Evolutionary conservation across 192 early-diverging fungal genomes (phyloP).

Genomic region (Spinellus fusiger): DNA sequence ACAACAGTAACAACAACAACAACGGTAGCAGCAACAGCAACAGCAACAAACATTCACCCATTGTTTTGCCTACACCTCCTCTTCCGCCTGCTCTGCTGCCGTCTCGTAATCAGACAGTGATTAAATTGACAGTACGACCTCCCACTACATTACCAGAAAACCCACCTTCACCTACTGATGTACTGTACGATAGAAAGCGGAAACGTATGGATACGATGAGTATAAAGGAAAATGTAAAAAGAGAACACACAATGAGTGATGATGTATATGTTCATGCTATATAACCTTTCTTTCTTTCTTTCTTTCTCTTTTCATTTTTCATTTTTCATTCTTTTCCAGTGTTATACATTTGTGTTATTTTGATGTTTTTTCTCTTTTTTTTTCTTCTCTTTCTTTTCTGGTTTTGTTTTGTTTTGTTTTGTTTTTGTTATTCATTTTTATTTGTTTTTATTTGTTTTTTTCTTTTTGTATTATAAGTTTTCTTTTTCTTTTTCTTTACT

Average conservation of each 20-base stretch:
- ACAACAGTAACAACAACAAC: neutral
- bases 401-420: neutral
- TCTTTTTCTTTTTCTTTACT: no score
- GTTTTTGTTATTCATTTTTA: neutral
- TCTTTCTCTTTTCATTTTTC: neutral
- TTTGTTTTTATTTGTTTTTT: neutral
- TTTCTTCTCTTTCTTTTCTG: neutral
- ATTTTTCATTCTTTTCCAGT: neutral
- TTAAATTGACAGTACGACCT: neutral
- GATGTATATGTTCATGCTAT: neutral
- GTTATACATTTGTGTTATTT: neutral
- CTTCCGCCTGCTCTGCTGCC: neutral
- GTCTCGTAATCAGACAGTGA: neutral
- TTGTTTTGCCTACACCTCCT: neutral
- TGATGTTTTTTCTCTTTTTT: neutral
- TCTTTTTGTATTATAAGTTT: no score
- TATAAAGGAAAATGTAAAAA: neutral
- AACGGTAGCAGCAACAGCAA: neutral
- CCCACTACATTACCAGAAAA: no score
- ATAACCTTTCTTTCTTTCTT: neutral
- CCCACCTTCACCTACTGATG: neutral
- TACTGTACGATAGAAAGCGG: neutral
- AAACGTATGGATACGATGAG: neutral
- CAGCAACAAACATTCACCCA: slow-evolving; percentile 2
- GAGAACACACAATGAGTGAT: neutral